phyloP scores from a whole-genome alignment of 331 rosid genomes.

The Arachis monticola region DNA sequence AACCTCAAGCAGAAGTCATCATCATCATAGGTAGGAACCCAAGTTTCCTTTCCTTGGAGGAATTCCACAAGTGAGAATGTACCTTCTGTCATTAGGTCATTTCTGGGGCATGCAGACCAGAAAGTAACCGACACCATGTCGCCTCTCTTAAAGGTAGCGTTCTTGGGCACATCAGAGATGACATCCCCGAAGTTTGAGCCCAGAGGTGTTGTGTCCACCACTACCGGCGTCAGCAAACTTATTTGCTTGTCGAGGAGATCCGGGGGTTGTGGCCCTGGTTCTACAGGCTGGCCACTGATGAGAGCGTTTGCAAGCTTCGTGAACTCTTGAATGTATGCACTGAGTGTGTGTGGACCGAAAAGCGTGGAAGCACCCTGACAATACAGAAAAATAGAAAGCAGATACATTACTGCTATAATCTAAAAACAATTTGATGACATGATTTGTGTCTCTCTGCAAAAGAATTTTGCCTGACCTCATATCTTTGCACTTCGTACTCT shows the following conservation, averaged over 20 bases:
- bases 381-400: slow-evolving; percentile 9
- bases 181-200: slow-evolving; percentile 70
- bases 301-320: slow-evolving; percentile 81
- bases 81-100: slow-evolving; percentile 89
- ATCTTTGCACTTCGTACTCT: slow-evolving; percentile 85
- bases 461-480: slow-evolving; percentile 62
- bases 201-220: slow-evolving; percentile 66
- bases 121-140: slow-evolving; percentile 60
- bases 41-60: slow-evolving; percentile 59
- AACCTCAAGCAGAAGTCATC: slow-evolving; percentile 85
- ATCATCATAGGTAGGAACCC: slow-evolving; percentile 83
- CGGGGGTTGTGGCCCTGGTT: slow-evolving; percentile 86
- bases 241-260: slow-evolving; percentile 76
- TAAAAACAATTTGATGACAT: background rate
- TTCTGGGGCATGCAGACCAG: slow-evolving; percentile 88
- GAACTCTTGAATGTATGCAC: slow-evolving; percentile 87
- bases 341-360: slow-evolving; percentile 84
- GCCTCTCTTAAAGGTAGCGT: slow-evolving; percentile 69
- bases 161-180: slow-evolving; percentile 64
- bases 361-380: slow-evolving; percentile 84
- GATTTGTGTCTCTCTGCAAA: background rate
- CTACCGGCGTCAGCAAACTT: slow-evolving; percentile 73
- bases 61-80: slow-evolving; percentile 78
- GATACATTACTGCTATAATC: background rate
- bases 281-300: slow-evolving; percentile 45